Percentiles rank a stretch among this genome's conserved stretches.
These are phyloP conservation scores for Fomitopsis serialis DNA, from an alignment of 768 basidiomycete genomes.

Conservation along the genomic window DNA sequence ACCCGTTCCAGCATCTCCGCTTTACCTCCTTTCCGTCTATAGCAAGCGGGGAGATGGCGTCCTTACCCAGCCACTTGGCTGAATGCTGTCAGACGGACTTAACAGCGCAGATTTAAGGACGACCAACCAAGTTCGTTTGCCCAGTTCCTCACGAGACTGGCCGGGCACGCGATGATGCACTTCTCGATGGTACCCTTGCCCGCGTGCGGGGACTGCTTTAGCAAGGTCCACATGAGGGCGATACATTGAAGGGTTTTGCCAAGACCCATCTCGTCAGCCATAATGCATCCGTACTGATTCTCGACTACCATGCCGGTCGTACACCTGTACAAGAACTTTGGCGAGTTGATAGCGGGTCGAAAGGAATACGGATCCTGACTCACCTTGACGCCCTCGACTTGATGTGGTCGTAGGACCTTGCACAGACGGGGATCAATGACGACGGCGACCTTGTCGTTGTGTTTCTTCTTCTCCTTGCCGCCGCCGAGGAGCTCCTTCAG, in stretches of 20 bases:
- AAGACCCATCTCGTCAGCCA: constrained; percentile 99
- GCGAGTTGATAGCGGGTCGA: constrained; percentile 3
- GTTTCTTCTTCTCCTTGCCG: constrained; percentile 59
- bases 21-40: constrained; percentile 93
- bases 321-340: constrained; percentile 91
- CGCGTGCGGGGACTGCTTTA: constrained; percentile 90
- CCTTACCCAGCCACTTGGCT: constrained; percentile 96
- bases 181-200: constrained; percentile 91
- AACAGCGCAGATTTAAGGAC: neutral
- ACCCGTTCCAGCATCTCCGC: constrained; percentile 75
- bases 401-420: constrained; percentile 93
- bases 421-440: constrained; percentile 89
- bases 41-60: constrained; percentile 74
- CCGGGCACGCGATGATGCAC: constrained; percentile 95
- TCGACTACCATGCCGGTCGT: constrained; percentile 90
- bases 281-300: constrained; percentile 92
- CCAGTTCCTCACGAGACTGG: constrained; percentile 97
- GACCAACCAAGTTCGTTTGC: constrained; percentile 86
- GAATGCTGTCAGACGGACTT: neutral
- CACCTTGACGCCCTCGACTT: constrained; percentile 97
- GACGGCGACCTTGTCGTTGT: constrained; percentile 80
- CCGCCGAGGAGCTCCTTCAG: constrained; percentile 74
- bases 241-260: constrained; percentile 98
- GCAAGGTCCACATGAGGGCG: constrained; percentile 87
- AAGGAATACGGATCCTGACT: constrained; percentile 11